Conservation (phyloP, 177 flowering plant species). For the Vitis hybrid region DNA sequence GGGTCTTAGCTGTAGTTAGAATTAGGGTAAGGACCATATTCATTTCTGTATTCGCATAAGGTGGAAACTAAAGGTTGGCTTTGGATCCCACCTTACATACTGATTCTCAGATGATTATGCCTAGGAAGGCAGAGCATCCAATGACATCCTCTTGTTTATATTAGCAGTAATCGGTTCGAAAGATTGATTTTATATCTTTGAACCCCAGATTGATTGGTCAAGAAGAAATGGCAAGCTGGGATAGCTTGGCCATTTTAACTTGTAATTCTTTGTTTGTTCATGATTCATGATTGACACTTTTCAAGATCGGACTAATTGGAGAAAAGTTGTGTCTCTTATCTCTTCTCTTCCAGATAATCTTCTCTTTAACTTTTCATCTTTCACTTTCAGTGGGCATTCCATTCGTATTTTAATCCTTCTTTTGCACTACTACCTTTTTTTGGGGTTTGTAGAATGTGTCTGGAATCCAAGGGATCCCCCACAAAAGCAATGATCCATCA, state of each 20-base stretch:
- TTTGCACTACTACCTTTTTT: conserved; percentile 16
- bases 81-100: conserved; percentile 38
- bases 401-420: conserved; percentile 9
- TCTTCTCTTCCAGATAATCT: conserved; percentile 11
- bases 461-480: conserved; percentile 44
- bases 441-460: conserved; percentile 19
- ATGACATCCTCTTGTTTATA: conserved; percentile 30
- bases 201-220: conserved; percentile 27
- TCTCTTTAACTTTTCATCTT: conserved; percentile 10
- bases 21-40: conserved; percentile 28
- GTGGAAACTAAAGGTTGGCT: conserved; percentile 39
- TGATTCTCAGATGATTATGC: conserved; percentile 25
- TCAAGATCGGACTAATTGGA: conserved; percentile 24
- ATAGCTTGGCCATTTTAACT: conserved; percentile 25
- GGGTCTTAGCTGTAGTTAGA: conserved; percentile 18
- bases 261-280: conserved; percentile 25
- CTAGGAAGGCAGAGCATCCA: conserved; percentile 37
- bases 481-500: conserved; percentile 1
- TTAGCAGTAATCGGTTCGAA: conserved; percentile 28
- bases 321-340: conserved; percentile 5
- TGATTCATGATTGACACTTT: conserved; percentile 25
- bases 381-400: conserved; percentile 25
- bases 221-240: conserved; percentile 29
- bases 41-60: conserved; percentile 35
- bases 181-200: conserved; percentile 53